Base-by-base conservation (phyloP, 192 early-diverging fungal species). In the Podila horticola region DNA sequence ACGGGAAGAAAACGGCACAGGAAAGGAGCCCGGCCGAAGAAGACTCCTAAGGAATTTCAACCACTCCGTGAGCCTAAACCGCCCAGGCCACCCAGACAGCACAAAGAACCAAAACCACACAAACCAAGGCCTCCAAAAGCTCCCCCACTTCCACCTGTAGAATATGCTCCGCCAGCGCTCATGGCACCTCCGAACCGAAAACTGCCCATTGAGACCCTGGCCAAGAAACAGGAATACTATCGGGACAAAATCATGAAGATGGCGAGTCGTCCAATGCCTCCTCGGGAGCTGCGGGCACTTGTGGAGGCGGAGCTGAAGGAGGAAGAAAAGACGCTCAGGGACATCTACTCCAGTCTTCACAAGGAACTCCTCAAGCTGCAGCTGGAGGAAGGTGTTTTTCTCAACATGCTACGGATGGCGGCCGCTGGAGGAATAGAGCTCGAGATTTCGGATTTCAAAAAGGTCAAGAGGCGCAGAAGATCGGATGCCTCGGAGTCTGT, bases 311-410 rank as follows among this genome's bases (percentile, higher is more conserved):
- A 73, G 48, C 45, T 73, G 29, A 66, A 72, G n/a, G 38, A 67
- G 12, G 77, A 81, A 29, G 45, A 66, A 2, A 55, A 33, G 48
- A 26, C 55, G 4, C 63, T 81, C 20, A 50, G 22, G 26, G 34
- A 49, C 2, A 22, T 81, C 5, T 66, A 34, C 0, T 36, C 49
- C 7, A 19, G 24, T 22, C 26, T 81, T 30, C 77, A 81, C 59
- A 81, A 66, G 49, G 77, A 81, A 26, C 34, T 69, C 15, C 52
- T 81, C 19, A 81, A 81, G 29, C 58, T 81, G 34, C 77, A 73
- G 11, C 36, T 81, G 15, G 77, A 81, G 34, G 77, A 81, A 26
- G 77, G 77, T 10, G 77, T 72, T 3, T 28, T 81, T 20, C 17
- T 73, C 31, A 72, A 69, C 8, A 81, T 81, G 77, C 49, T 81